phyloP scores from a whole-genome alignment of 1,284 basidiomycete species.

The Spongiforma sp. region DNA sequence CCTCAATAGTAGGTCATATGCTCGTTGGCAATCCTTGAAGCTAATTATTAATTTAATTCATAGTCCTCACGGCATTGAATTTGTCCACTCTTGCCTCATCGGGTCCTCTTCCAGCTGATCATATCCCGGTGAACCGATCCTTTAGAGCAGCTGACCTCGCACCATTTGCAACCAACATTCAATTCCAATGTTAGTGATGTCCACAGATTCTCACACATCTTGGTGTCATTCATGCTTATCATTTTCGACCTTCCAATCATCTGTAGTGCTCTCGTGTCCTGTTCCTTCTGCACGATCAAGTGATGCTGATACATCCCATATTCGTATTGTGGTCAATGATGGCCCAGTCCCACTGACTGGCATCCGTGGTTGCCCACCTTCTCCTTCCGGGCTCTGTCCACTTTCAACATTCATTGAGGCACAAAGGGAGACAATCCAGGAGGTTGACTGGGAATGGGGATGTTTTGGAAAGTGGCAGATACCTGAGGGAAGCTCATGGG shows the following conservation, averaged over 20 bases:
- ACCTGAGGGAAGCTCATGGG: constrained; percentile 61
- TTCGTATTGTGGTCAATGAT: constrained; percentile 87
- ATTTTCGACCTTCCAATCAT: background rate
- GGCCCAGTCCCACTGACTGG: constrained; percentile 84
- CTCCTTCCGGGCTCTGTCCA: constrained; percentile 80
- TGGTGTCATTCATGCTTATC: background rate
- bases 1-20: constrained; percentile 61
- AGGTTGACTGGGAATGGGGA: constrained; percentile 79
- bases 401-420: constrained; percentile 76
- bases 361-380: constrained; percentile 71
- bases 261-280: constrained; percentile 36
- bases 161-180: constrained; percentile 38
- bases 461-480: constrained; percentile 78
- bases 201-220: background rate
- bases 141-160: constrained; percentile 36
- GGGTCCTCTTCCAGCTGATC: constrained; percentile 58
- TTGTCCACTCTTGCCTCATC: constrained; percentile 56
- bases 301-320: constrained; percentile 56
- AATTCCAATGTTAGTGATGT: constrained; percentile 37
- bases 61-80: constrained; percentile 62
- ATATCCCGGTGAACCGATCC: constrained; percentile 54
- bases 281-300: constrained; percentile 37
- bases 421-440: constrained; percentile 67
- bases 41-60: background rate
- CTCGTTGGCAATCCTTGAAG: background rate